Conservation (phyloP, 257 asterid genomes). For the Linaria vulgaris region DNA sequence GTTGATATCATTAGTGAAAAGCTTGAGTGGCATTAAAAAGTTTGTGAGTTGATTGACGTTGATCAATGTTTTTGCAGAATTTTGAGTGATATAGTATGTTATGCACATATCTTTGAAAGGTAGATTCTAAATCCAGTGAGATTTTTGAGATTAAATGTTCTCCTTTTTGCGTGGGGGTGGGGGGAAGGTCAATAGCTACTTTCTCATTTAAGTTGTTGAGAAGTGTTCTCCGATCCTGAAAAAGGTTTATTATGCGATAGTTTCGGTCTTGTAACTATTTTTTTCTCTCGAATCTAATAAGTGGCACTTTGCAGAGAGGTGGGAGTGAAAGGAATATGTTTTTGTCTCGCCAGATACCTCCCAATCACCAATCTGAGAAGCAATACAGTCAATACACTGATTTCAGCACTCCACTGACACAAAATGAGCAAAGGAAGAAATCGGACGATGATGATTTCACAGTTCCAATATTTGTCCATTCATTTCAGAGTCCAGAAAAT, state of each 20-base stretch:
- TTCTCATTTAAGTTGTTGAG: constrained; percentile 4
- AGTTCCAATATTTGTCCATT: constrained; percentile 58
- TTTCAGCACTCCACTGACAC: constrained; percentile 33
- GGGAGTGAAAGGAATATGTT: constrained; percentile 39
- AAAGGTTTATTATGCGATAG: background rate
- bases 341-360: constrained; percentile 39
- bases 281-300: constrained; percentile 10
- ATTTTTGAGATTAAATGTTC: background rate
- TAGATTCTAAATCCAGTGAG: background rate
- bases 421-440: constrained; percentile 42
- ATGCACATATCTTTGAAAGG: constrained; percentile 6
- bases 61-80: background rate
- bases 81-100: background rate
- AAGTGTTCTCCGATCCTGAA: background rate
- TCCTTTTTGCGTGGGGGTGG: background rate
- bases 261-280: constrained; percentile 4
- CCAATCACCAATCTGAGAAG: constrained; percentile 44
- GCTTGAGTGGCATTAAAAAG: background rate
- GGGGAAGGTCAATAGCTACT: background rate
- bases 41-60: constrained; percentile 5
- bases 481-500: constrained; percentile 40
- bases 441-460: constrained; percentile 63
- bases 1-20: background rate
- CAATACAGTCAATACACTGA: constrained; percentile 30
- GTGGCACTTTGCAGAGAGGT: constrained; percentile 44